Base-by-base conservation (phyloP, 768 basidiomycete genomes). In the Podaxis sp. region DNA sequence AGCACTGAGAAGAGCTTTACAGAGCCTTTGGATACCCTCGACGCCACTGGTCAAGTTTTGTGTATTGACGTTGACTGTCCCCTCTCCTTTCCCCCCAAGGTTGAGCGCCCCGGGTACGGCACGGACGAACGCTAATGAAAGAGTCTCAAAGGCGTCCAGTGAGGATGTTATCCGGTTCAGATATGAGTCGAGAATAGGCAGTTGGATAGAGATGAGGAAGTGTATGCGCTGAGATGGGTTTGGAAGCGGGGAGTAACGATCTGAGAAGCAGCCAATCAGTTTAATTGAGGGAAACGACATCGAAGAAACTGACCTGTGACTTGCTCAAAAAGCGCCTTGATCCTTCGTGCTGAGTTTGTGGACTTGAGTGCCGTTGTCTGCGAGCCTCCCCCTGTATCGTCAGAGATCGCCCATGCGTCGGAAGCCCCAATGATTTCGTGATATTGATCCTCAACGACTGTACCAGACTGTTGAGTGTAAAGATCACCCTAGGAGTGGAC, bases 181-280 rank as follows among this genome's bases (percentile, higher is more conserved):
- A 73, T 97, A 99, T 4, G 82, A 77, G 62, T 90, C 84, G 12
- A 99, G 76, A 12, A 97, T 71, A 0, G 96, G 95, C 1, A 98
- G 77, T 74, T 99, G 97, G 15, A 96, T 85, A 8, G 83, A 80
- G 46, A 89, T 80, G 60, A 99, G 83, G 78, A 99, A 99, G 41
- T 88, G 88, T 0, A 87, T 87, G 40, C 90, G 89, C 62, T 97
- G 91, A 10, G 78, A 70, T 61, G 90, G 83, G 56, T 82, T 83
- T 0, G 96, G 96, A 3, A 99, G 81, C 0, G 93, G 91, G 8
- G 89, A 87, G 73, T 98, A 99, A 10, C 96, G 95, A 72, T 96
- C 95, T 95, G 67, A 56, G n/a, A 61, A 20, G 12, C 15, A 28
- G 22, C 46, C n/a, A 58, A 11, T 4, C 20, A 17, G 26, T 49